Evolutionary conservation across 2,329 filamentous ascomycete genomes (phyloP).

Genomic region (Xylariaceae sp.): DNA sequence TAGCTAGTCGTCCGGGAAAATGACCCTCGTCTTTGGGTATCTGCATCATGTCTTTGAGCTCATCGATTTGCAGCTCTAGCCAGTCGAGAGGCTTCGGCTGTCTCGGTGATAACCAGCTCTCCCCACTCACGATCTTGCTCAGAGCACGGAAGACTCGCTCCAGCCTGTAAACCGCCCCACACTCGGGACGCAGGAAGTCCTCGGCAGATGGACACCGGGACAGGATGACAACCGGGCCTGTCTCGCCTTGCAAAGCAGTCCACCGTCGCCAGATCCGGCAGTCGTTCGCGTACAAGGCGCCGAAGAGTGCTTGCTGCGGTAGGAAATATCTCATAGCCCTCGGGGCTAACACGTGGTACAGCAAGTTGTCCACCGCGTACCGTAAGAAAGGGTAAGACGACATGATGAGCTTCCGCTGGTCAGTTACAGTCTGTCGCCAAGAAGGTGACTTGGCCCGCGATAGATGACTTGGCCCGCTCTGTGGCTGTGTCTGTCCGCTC

Average conservation of each 20-base stretch:
- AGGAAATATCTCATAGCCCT: constrained; percentile 12
- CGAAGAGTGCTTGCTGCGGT: constrained; percentile 13
- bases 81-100: not conserved
- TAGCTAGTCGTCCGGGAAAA: not conserved
- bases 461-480: not conserved
- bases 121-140: constrained; percentile 8
- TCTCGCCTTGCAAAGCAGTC: constrained; percentile 15
- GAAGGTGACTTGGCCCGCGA: constrained; percentile 2
- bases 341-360: constrained; percentile 15
- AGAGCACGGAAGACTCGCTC: constrained; percentile 13
- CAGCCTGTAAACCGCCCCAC: constrained; percentile 12
- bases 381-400: constrained; percentile 15
- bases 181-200: constrained; percentile 11
- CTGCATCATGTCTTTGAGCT: not conserved
- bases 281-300: constrained; percentile 6
- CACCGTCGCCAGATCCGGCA: constrained; percentile 16
- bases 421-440: constrained; percentile 8
- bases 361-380: constrained; percentile 14
- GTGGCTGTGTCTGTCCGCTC: constrained; percentile 5
- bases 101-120: constrained; percentile 9
- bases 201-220: constrained; percentile 8
- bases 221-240: constrained; percentile 9
- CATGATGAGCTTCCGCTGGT: constrained; percentile 12
- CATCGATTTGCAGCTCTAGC: not conserved
- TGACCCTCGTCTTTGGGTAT: not conserved